Base-by-base conservation (phyloP, 176 grass and related monocot species). In the Coix lacrymajobi region DNA sequence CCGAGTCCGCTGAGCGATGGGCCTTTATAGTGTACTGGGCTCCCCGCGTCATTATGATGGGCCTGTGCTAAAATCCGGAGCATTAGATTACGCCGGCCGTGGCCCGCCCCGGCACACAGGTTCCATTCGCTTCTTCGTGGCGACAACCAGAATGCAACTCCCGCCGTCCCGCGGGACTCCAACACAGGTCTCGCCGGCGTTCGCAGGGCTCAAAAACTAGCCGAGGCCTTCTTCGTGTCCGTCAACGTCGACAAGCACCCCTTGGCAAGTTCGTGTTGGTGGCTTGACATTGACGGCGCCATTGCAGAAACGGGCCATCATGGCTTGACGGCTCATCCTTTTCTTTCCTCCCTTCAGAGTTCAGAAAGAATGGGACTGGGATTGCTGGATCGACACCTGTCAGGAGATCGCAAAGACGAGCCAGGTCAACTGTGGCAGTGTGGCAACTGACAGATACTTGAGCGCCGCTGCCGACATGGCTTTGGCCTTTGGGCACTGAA, bases 391-490 rank as follows among this genome's bases (percentile, higher is more conserved):
- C 0, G 70, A 74, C 57, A 83, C 63, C 45, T 84, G 73, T 77
- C 82, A 40, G 17, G 13, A 57, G 24, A 30, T 20, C 2, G 25
- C 46, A 6, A 17, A 24, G 46, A 57, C 8, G 3, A 40, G 13
- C 64, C 65, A 69, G 46, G 46, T 81, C 65, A 81, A 81, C 78
- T 56, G 15, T 11, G 25, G 34, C 40, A 41, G 34, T 66, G 46
- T 69, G 73, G 61, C 16, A 62, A 17, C 82, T 77, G 83, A 82
- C 43, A 90, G 44, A 76, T 44, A 57, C 83, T 85, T 62, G 64
- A 81, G 51, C 78, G 5, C 43, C 69, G 87, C 38, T 78, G 88
- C 77, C 88, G 88, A 89, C 78, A 85, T 85, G 65, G 78, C 75
- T 36, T 88, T 65, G 28, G 65, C 71, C 75, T 36, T 88, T 65